Conservation (phyloP, 2,329 filamentous ascomycete genomes). For the Ophiocordyceps robertsii region DNA sequence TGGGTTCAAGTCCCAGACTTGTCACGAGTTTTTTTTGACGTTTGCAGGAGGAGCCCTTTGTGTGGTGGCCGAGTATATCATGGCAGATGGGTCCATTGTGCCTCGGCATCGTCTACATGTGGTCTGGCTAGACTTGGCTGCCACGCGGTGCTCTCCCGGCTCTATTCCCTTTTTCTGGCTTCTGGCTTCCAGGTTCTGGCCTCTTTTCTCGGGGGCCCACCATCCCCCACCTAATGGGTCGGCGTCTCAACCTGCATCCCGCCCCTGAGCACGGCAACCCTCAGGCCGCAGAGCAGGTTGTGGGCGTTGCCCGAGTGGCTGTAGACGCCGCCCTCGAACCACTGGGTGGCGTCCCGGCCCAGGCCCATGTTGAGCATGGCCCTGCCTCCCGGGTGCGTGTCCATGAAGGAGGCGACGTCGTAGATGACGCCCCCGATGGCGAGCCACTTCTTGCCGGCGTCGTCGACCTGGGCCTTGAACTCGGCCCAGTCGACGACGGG, state of each 20-base stretch:
- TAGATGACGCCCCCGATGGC: constrained; percentile 76
- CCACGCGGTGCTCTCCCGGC: too few relatives aligned
- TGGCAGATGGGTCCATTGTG: too few relatives aligned
- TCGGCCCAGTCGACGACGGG: constrained; percentile 80
- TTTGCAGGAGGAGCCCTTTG: too few relatives aligned
- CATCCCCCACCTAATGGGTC: too few relatives aligned
- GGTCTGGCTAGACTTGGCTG: too few relatives aligned
- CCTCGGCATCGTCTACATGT: too few relatives aligned
- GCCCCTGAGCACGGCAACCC: constrained; percentile 72
- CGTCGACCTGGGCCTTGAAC: constrained; percentile 44
- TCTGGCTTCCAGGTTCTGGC: too few relatives aligned
- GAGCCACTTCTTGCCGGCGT: constrained; percentile 61
- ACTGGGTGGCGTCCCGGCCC: constrained; percentile 77
- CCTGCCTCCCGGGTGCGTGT: constrained; percentile 82
- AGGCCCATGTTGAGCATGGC: constrained; percentile 71
- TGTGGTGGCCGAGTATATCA: too few relatives aligned
- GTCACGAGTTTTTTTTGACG: too few relatives aligned
- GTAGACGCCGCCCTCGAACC: constrained; percentile 87
- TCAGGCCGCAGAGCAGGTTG: constrained; percentile 79
- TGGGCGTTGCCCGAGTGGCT: constrained; percentile 81
- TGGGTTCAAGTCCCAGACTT: background rate
- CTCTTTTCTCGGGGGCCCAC: too few relatives aligned
- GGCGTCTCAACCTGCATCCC: constrained; percentile 72
- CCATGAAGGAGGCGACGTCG: constrained; percentile 73
- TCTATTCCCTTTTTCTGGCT: too few relatives aligned